phyloP scores from a whole-genome alignment of 345 rosid species.

The Salix exigua region DNA sequence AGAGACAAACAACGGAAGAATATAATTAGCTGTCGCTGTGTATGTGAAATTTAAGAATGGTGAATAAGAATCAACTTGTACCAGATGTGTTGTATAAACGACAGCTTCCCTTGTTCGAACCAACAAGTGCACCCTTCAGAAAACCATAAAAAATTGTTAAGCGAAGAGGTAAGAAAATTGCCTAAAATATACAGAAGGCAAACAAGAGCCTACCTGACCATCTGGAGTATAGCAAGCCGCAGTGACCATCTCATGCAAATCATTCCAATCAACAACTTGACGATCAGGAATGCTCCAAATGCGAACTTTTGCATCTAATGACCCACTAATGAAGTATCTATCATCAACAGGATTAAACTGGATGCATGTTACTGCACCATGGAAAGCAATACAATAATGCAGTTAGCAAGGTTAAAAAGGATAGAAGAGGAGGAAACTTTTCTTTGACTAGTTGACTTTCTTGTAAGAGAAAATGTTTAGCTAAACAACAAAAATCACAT shows the following conservation, averaged over 20 bases:
- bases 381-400: conserved; percentile 11
- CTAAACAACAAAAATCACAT: background rate
- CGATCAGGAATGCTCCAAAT: conserved; percentile 96
- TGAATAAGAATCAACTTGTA: conserved; percentile 23
- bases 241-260: conserved; percentile 98
- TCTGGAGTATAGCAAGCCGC: conserved; percentile 97
- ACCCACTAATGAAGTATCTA: conserved; percentile 93
- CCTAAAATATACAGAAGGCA: background rate
- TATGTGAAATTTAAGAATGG: background rate
- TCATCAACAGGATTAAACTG: conserved; percentile 98
- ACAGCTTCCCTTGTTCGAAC: conserved; percentile 92
- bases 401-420: conserved; percentile 13
- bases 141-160: conserved; percentile 25
- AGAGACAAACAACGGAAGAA: background rate
- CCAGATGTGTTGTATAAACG: conserved; percentile 65
- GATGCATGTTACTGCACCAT: conserved; percentile 88
- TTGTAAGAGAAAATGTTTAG: background rate
- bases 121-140: conserved; percentile 85
- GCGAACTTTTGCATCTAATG: conserved; percentile 92
- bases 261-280: conserved; percentile 94
- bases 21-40: conserved; percentile 2
- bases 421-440: background rate
- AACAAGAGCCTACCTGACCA: conserved; percentile 64
- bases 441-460: background rate
- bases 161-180: background rate